A percentile compares a stretch with the other conserved stretches of the same genome.
Evolutionary conservation across 164 flowering plant genomes (phyloP).

Genomic region (Tetracentron sinense): DNA sequence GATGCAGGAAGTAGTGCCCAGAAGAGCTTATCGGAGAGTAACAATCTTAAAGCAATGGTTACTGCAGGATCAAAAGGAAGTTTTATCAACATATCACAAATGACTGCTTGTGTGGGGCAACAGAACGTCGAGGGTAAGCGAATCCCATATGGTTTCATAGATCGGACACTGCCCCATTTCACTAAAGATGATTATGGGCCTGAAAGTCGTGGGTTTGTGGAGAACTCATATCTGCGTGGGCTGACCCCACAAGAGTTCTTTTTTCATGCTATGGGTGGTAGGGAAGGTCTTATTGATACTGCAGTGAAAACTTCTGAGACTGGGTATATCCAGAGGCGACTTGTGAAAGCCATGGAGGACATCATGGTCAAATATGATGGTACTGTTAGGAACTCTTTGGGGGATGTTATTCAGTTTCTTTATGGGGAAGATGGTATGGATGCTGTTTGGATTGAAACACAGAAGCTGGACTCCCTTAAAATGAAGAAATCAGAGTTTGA

Average conservation of each 20-base stretch:
- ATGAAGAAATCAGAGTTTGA: conserved; percentile 79
- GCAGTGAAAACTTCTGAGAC: conserved; percentile 99
- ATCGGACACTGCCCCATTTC: conserved; percentile 90
- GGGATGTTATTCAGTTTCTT: conserved; percentile 95
- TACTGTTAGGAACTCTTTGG: conserved; percentile 90
- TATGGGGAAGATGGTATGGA: conserved; percentile 99
- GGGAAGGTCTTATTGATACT: conserved; percentile 99
- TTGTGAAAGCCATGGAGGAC: conserved; percentile 99
- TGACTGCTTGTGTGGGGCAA: conserved; percentile 99
- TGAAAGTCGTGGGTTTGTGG: conserved; percentile 99
- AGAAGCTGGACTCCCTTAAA: conserved; percentile 85
- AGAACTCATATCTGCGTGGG: conserved; percentile 93
- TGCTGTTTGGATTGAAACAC: conserved; percentile 95
- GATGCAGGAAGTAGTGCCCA: conserved; percentile 99
- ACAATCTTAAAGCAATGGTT: conserved; percentile 98
- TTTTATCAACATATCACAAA: conserved; percentile 97
- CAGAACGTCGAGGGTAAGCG: conserved; percentile 99
- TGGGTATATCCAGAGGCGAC: conserved; percentile 94
- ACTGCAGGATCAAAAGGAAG: conserved; percentile 99
- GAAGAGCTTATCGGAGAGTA: conserved; percentile 92
- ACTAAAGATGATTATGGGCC: conserved; percentile 97
- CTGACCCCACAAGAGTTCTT: conserved; percentile 98
- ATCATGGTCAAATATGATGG: conserved; percentile 99
- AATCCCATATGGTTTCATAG: conserved; percentile 87
- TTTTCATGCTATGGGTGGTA: conserved; percentile 99